These are phyloP conservation scores for Solanum arcanum DNA, from an alignment of 257 asterid genomes.

Conservation along the genomic window DNA sequence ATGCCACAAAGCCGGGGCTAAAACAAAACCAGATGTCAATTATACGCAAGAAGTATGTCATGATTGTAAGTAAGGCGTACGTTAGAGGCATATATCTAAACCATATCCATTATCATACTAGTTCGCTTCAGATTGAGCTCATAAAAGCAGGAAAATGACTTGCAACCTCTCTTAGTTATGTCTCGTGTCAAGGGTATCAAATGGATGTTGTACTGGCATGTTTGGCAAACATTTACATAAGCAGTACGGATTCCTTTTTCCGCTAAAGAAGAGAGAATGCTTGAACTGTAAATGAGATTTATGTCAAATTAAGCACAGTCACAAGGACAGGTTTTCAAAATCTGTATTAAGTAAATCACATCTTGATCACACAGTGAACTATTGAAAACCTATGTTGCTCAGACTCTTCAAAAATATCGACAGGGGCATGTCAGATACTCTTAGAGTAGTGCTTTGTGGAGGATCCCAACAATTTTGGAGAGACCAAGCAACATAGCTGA, in stretches of 20 bases:
- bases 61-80: not conserved
- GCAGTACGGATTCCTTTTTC: not conserved
- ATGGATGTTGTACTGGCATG: not conserved
- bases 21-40: not conserved
- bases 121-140: not conserved
- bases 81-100: not conserved
- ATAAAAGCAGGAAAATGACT: not conserved
- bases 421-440: no score
- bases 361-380: not conserved
- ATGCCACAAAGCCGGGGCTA: not conserved
- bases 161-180: not conserved
- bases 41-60: not conserved
- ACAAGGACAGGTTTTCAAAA: not conserved
- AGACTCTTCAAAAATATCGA: no score
- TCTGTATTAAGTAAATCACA: not conserved
- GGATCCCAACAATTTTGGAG: no score
- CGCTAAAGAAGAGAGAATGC: not conserved
- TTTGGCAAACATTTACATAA: not conserved
- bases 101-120: not conserved
- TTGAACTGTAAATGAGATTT: not conserved
- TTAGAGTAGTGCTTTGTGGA: no score
- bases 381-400: no score
- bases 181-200: not conserved
- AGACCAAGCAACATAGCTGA: no score
- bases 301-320: not conserved